phyloP scores from a whole-genome alignment of 2,329 filamentous ascomycete species.

The Orbilia blumenaviensis region DNA sequence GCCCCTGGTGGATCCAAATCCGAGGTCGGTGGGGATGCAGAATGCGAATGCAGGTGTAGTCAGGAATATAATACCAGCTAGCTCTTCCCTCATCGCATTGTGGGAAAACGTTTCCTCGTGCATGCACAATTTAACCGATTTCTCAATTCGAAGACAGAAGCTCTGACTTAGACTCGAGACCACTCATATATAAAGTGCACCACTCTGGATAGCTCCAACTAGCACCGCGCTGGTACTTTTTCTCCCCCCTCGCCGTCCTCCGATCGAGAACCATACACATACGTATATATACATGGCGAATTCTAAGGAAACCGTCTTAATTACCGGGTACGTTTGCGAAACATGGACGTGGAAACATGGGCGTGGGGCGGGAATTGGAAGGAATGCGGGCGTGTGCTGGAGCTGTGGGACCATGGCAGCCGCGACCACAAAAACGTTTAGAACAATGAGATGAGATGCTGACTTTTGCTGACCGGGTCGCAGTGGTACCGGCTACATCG shows the following conservation, averaged over 20 bases:
- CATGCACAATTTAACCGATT: constrained; percentile 30
- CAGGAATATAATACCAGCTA: constrained; percentile 65
- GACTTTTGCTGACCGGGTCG: constrained; percentile 56
- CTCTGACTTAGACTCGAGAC: background rate
- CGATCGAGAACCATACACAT: constrained; percentile 12
- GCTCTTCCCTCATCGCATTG: constrained; percentile 63
- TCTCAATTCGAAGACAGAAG: background rate
- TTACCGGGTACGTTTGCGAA: constrained; percentile 91
- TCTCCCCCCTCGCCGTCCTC: constrained; percentile 28
- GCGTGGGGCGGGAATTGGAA: background rate
- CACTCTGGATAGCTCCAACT: background rate
- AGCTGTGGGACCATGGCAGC: constrained; percentile 21
- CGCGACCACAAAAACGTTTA: no score
- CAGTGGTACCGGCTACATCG: constrained; percentile 98
- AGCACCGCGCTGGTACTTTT: background rate
- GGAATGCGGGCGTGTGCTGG: no score
- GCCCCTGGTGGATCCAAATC: background rate
- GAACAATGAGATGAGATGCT: constrained; percentile 42
- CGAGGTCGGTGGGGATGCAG: background rate
- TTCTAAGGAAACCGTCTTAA: constrained; percentile 77
- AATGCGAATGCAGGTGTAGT: no score
- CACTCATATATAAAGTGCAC: background rate
- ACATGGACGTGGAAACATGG: background rate
- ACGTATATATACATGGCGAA: constrained; percentile 21
- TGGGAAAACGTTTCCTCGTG: constrained; percentile 54